Base-by-base conservation (phyloP, 768 basidiomycete genomes). In the Mycena olivaceomarginata region DNA sequence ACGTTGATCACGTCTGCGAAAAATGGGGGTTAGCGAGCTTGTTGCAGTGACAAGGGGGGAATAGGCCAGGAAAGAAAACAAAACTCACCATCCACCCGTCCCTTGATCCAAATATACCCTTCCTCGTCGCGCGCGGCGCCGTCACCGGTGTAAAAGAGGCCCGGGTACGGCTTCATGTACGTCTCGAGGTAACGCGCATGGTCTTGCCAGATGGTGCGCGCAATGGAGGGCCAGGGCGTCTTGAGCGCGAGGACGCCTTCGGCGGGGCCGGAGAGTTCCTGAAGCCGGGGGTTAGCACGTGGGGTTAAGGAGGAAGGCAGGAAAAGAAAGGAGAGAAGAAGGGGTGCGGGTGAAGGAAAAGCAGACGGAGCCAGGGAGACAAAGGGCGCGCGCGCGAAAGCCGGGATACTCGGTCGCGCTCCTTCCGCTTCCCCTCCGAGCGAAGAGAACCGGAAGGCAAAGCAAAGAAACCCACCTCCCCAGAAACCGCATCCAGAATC, bases 51-150 rank as follows among this genome's bases (percentile, higher is more conserved):
- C 25, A 25, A 25, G 25, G 25, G 25, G 25, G 25, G 25, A 25
- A 25, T 25, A 25, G 25, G 25, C 25, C 25, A 25, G 25, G 25
- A 25, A 25, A 25, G 25, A 25, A 25, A 25, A 25, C 25, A 25
- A 25, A 25, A 25, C 25, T 86, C 79, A 90, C 95, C 97, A 85
- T 99, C 98, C 66, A 99, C 92, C 80, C 98, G 93, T 67, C 98
- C 98, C 86, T 97, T 97, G 86, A 99, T 99, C 98, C 98, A 99
- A 84, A 98, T 95, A 87, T 99, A 99, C 2, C 98, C 98, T 80
- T 99, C 93, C 79, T 94, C 93, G 83, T 99, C 98, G 25, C 98
- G 92, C 16, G 95, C 94, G 40, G 98, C 98, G 59, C 98, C 98
- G 81, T 99, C 98, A 25, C 98, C 98, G n/a, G 98, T 99, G 87